phyloP scores from a whole-genome alignment of 306 rosid species.

The Medicago lupulina region DNA sequence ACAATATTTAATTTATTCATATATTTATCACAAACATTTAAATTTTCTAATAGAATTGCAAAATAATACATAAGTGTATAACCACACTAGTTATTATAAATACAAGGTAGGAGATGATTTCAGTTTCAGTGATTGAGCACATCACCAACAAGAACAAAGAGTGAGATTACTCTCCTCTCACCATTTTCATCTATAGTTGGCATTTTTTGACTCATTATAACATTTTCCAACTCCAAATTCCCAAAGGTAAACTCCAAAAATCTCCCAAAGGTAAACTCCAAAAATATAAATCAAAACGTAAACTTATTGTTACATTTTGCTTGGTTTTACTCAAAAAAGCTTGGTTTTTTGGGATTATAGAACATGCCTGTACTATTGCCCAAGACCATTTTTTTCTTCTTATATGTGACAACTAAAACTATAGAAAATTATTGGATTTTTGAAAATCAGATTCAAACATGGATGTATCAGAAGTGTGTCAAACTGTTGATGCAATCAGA shows the following conservation, averaged over 20 bases:
- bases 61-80: too few relatives aligned
- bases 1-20: too few relatives aligned
- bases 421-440: background rate
- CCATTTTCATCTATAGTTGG: background rate
- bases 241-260: too few relatives aligned
- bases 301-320: background rate
- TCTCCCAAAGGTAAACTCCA: background rate
- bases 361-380: background rate
- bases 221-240: background rate
- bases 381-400: conserved; percentile 4
- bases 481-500: conserved; percentile 61
- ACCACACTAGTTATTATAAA: too few relatives aligned
- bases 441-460: conserved; percentile 37
- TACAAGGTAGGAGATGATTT: too few relatives aligned
- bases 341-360: background rate
- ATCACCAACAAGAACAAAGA: too few relatives aligned
- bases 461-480: conserved; percentile 55
- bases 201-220: too few relatives aligned
- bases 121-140: too few relatives aligned
- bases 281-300: background rate
- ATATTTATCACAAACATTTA: too few relatives aligned
- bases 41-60: too few relatives aligned
- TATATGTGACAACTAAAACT: conserved; percentile 22
- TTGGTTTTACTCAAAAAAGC: background rate
- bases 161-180: background rate